Evolutionary conservation across 257 asterid species (phyloP).

Genomic region (Salvia hispanica): DNA sequence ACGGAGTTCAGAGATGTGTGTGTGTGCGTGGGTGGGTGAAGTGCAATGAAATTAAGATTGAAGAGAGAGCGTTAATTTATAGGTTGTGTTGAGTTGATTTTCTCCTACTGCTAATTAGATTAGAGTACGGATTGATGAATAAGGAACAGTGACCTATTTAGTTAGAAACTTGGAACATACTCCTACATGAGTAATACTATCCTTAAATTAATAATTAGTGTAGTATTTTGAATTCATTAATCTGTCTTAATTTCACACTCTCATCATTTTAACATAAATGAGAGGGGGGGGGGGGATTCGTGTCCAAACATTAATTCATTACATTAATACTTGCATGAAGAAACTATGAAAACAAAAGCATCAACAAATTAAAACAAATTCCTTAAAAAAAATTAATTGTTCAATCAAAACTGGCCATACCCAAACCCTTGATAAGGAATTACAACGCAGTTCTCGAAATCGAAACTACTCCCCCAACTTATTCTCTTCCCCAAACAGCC

Average conservation of each 20-base stretch:
- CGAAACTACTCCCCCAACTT: constrained; percentile 6
- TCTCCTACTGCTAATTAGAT: too few relatives aligned
- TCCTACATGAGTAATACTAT: too few relatives aligned
- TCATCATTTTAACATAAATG: neutral
- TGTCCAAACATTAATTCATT: neutral
- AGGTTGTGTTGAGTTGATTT: too few relatives aligned
- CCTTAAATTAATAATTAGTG: too few relatives aligned
- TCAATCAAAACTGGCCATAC: constrained; percentile 18
- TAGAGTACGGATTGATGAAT: too few relatives aligned
- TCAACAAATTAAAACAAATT: neutral
- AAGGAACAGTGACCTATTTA: too few relatives aligned
- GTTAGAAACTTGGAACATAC: too few relatives aligned
- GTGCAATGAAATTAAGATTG: too few relatives aligned
- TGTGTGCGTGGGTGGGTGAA: too few relatives aligned
- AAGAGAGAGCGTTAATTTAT: too few relatives aligned
- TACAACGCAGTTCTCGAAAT: constrained; percentile 24
- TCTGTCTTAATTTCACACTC: neutral
- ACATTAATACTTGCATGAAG: neutral
- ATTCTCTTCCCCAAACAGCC: constrained; percentile 27
- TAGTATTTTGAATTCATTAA: too few relatives aligned
- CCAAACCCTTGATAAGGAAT: constrained; percentile 35
- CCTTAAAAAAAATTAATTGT: neutral
- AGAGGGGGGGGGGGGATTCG: neutral
- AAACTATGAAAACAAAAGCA: neutral
- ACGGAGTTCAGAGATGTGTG: too few relatives aligned